Conservation (phyloP, 75 land plant genomes). For the Pinus albicaulis region DNA sequence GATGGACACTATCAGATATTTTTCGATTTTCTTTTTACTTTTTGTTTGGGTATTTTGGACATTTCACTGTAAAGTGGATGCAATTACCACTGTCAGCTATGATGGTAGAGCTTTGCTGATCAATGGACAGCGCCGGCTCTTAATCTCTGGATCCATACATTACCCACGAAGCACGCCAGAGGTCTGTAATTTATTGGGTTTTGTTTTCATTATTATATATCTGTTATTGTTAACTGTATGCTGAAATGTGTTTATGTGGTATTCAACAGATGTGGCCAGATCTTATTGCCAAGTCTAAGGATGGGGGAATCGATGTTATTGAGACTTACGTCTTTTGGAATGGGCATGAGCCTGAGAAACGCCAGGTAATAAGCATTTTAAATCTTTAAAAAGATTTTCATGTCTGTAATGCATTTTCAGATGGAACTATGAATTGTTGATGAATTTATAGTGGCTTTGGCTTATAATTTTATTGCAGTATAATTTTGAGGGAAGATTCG, state of each 20-base stretch:
- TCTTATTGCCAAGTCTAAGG: constrained; percentile 26
- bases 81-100: constrained; percentile 9
- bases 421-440: too few species aligned
- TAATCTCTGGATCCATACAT: constrained; percentile 35
- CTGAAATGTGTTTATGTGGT: too few species aligned
- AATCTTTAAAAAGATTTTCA: too few species aligned
- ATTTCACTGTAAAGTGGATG: too few species aligned
- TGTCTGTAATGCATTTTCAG: too few species aligned
- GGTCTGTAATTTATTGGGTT: constrained; percentile 6
- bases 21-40: too few species aligned
- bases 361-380: constrained; percentile 12
- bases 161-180: constrained; percentile 29
- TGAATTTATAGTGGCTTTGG: too few species aligned
- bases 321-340: constrained; percentile 42
- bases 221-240: too few species aligned
- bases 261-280: constrained; percentile 37
- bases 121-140: constrained; percentile 22
- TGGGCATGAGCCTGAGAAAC: constrained; percentile 21
- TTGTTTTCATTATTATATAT: too few species aligned
- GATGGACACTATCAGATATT: too few species aligned
- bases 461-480: constrained; percentile 41
- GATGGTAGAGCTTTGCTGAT: constrained; percentile 22
- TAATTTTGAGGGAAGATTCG: constrained; percentile 75
- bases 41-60: too few species aligned
- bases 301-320: constrained; percentile 26